Percentiles rank a stretch among this genome's conserved stretches.
Conservation (phyloP, 148 eudicot species). For the Heliamphora exappendiculata region DNA sequence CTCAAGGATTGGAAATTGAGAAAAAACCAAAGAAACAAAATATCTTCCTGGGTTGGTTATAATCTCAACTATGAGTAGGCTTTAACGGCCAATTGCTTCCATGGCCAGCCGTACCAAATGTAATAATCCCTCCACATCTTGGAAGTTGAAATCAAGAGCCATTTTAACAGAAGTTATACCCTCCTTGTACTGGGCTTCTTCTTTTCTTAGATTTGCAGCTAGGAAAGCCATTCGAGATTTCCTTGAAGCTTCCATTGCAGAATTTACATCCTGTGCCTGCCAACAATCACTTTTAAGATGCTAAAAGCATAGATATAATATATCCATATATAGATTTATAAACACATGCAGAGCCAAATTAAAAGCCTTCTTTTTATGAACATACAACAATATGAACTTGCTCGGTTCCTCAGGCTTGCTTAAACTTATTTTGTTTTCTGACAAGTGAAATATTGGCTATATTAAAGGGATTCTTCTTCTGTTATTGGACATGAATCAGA, state of each 20-base stretch:
- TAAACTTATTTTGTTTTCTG: neutral
- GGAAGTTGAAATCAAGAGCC: slow-evolving; percentile 87
- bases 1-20: neutral
- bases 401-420: neutral
- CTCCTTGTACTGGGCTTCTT: slow-evolving; percentile 36
- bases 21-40: neutral
- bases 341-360: neutral
- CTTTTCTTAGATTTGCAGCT: slow-evolving; percentile 50
- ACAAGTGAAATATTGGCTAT: neutral
- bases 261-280: slow-evolving; percentile 77
- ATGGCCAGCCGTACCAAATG: slow-evolving; percentile 79
- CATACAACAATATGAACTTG: neutral
- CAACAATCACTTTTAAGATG: slow-evolving; percentile 19
- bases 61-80: neutral
- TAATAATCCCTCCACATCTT: slow-evolving; percentile 77
- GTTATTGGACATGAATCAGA: neutral
- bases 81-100: slow-evolving; percentile 59
- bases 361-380: neutral
- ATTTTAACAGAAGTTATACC: slow-evolving; percentile 54
- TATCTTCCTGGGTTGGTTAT: neutral
- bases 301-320: neutral
- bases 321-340: neutral
- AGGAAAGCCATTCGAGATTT: slow-evolving; percentile 69
- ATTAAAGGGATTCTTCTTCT: neutral
- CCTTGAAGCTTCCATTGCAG: slow-evolving; percentile 95